Evolutionary conservation across 768 basidiomycete species (phyloP).

Genomic region (Pisolithus tinctorius): DNA sequence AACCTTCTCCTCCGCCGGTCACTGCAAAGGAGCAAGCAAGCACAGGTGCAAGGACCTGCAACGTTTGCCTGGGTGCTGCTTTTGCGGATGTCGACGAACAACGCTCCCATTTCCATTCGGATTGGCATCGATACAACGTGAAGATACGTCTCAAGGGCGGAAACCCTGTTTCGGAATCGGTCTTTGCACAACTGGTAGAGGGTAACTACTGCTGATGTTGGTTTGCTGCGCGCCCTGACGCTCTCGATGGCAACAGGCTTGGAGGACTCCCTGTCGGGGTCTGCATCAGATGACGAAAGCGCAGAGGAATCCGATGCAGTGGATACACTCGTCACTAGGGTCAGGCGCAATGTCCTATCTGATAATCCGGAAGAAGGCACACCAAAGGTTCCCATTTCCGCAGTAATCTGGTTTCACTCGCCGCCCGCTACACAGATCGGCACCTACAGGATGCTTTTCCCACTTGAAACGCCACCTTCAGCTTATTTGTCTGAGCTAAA

Average conservation of each 20-base stretch:
- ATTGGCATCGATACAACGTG: slow-evolving; percentile 99
- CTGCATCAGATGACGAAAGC: slow-evolving; percentile 62
- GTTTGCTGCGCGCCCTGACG: not conserved
- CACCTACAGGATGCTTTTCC: slow-evolving; percentile 73
- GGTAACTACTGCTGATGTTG: slow-evolving; percentile 39
- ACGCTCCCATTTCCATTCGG: slow-evolving; percentile 80
- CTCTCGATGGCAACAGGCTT: slow-evolving; percentile 37
- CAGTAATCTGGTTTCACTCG: slow-evolving; percentile 88
- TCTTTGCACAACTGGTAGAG: slow-evolving; percentile 75
- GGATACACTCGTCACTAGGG: slow-evolving; percentile 56
- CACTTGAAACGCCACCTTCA: slow-evolving; percentile 33
- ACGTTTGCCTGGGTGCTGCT: slow-evolving; percentile 58
- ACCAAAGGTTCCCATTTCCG: slow-evolving; percentile 47
- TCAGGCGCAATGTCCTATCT: slow-evolving; percentile 41
- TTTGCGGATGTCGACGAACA: slow-evolving; percentile 80
- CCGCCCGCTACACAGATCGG: slow-evolving; percentile 86
- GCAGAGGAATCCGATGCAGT: slow-evolving; percentile 64
- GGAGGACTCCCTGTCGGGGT: slow-evolving; percentile 89
- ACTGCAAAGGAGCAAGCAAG: slow-evolving; percentile 29
- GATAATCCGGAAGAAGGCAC: slow-evolving; percentile 36
- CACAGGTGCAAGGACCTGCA: slow-evolving; percentile 50
- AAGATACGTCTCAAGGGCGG: slow-evolving; percentile 69
- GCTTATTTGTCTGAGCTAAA: slow-evolving; percentile 56
- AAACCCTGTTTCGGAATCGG: slow-evolving; percentile 55
- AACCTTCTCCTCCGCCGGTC: slow-evolving; percentile 26